Evolutionary conservation across 2,329 filamentous ascomycete species (phyloP), one percentile per base, ranked within the genome.

Genomic region (Anthostomella pinea): DNA sequence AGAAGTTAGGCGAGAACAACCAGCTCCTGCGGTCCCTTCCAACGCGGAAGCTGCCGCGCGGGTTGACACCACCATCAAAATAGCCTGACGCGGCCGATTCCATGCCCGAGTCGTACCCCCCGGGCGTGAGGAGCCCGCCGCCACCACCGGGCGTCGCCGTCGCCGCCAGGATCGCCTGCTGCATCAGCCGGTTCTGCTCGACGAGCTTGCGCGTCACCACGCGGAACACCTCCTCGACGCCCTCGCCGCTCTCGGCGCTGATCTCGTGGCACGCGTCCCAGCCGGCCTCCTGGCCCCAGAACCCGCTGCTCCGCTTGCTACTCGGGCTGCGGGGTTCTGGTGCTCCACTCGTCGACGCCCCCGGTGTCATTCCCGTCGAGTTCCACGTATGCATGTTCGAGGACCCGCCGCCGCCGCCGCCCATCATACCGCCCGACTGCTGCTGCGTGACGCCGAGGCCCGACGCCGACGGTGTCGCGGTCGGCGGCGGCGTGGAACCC

Each of bases 181-280:
- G 75, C 59, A 80, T 75, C 65, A 76, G 77, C 51, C 75, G 72
- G 57, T 79, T 79, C 66, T 79, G 75, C 62, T 80, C 77, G 49
- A 80, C 77, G 38, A 81, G 70, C 59, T 81, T 81, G 41, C 77
- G 66, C 22, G 76, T 73, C 10, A 81, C 76, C 26, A 80, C 77
- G 14, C 91, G 77, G 54, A 97, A 97, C 0, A 98, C 89, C 64
- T 97, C 93, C 53, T 97, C 93, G 13, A 98, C 90, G 13, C 91
- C 91, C 69, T 96, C 90, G 38, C 90, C 90, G 55, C 84, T 89
- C 70, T 94, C 91, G 30, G 91, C 90, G 51, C 83, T 90, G 57
- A 98, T 91, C 68, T 98, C 93, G 63, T 97, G 93, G 62, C 91
- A 97, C 46, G 89, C 94, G 56, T 96, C 90, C 90, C 91, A 97